A percentile compares a stretch with the other conserved stretches of the same genome.
Conservation (phyloP, 2,329 filamentous ascomycete genomes). For the Aspergillus latus region DNA sequence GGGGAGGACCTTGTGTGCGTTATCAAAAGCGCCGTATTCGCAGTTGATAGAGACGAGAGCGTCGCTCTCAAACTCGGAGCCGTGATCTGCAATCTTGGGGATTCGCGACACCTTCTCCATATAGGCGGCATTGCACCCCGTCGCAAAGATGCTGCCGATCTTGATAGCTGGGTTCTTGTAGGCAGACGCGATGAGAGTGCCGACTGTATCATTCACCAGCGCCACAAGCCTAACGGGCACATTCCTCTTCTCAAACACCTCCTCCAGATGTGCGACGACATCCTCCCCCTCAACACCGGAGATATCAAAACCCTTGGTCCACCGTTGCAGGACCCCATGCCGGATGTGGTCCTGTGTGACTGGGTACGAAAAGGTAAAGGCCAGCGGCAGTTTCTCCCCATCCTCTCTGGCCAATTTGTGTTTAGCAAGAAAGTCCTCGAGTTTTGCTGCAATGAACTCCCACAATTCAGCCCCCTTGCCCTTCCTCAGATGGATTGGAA, state of each 20-base stretch:
- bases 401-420: conserved; percentile 61
- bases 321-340: conserved; percentile 79
- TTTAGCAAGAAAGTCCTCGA: neutral
- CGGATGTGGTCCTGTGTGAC: conserved; percentile 83
- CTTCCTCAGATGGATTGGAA: neutral
- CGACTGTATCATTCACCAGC: conserved; percentile 90
- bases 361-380: conserved; percentile 89
- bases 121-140: conserved; percentile 92
- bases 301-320: conserved; percentile 92
- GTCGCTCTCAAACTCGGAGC: conserved; percentile 64
- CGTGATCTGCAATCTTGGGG: conserved; percentile 80
- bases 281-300: conserved; percentile 82
- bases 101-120: conserved; percentile 84
- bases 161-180: conserved; percentile 85
- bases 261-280: conserved; percentile 78
- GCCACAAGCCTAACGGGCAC: conserved; percentile 83
- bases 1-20: conserved; percentile 78
- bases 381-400: conserved; percentile 61
- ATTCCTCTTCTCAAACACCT: conserved; percentile 66
- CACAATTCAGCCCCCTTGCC: neutral
- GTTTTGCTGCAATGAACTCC: neutral
- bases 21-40: conserved; percentile 94
- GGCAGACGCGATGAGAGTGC: conserved; percentile 85
- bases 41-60: conserved; percentile 88
- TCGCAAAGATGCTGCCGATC: conserved; percentile 94